phyloP scores from a whole-genome alignment of 2,329 filamentous ascomycete species.

The Aspergillus ustus region DNA sequence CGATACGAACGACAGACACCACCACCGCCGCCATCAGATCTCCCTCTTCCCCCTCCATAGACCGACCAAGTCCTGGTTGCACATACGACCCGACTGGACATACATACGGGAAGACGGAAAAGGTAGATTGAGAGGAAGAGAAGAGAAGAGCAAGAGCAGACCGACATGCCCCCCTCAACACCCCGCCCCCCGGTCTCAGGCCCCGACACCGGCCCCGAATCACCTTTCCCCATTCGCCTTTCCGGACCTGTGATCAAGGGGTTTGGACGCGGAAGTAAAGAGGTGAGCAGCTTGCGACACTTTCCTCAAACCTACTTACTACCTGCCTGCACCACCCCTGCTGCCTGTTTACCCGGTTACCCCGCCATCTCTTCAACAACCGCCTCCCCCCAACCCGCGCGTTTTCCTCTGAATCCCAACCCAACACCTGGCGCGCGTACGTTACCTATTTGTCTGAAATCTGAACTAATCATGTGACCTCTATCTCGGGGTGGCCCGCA shows the following conservation, averaged over 20 bases:
- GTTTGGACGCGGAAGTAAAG: conserved; percentile 91
- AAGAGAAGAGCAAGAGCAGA: background rate
- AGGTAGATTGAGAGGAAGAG: conserved; percentile 2
- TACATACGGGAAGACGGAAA: background rate
- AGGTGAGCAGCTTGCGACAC: conserved; percentile 60
- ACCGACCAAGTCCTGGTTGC: background rate
- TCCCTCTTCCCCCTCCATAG: background rate
- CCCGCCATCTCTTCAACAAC: no score
- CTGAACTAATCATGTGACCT: background rate
- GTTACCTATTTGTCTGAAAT: background rate
- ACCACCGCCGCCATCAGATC: background rate
- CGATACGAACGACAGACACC: conserved; percentile 4
- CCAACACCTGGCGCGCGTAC: no score
- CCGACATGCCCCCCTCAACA: conserved; percentile 51
- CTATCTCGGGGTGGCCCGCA: conserved; percentile 40
- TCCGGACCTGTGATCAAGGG: conserved; percentile 88
- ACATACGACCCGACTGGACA: background rate
- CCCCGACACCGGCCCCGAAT: conserved; percentile 70
- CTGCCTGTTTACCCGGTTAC: no score
- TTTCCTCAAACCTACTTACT: background rate
- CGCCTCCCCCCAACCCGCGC: no score
- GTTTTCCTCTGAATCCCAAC: no score
- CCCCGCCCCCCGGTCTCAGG: conserved; percentile 74
- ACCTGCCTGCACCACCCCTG: background rate
- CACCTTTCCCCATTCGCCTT: conserved; percentile 82